phyloP scores from a whole-genome alignment of 768 basidiomycete species.

The Tulasnella sp. region DNA sequence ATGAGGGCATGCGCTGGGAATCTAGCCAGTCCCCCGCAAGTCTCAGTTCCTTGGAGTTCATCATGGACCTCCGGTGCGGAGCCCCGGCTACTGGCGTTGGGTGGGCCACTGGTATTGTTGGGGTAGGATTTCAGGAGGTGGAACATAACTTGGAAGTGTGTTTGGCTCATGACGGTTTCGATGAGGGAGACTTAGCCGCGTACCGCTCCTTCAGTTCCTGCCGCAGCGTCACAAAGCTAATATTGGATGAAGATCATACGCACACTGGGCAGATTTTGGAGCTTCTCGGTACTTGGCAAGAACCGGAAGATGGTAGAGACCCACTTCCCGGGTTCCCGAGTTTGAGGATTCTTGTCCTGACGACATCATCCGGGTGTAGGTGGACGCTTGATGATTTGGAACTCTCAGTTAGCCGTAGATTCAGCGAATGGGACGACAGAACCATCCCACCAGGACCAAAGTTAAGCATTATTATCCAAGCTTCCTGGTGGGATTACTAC shows the following conservation, averaged over 20 bases:
- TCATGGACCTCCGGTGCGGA: not conserved
- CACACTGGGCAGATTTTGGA: not conserved
- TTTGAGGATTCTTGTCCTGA: too few relatives aligned
- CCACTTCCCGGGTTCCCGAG: too few relatives aligned
- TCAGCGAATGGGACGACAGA: too few relatives aligned
- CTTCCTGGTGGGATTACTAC: too few relatives aligned
- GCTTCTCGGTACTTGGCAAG: not conserved
- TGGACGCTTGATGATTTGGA: too few relatives aligned
- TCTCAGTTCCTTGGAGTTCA: not conserved
- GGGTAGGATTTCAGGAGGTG: not conserved
- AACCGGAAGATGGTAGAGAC: not conserved
- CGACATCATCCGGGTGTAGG: too few relatives aligned
- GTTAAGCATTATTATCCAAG: too few relatives aligned
- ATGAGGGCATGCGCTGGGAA: not conserved
- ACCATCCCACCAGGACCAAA: too few relatives aligned
- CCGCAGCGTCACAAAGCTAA: not conserved
- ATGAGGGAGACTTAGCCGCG: not conserved
- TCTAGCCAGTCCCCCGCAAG: not conserved
- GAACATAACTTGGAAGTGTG: not conserved
- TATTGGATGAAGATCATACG: not conserved
- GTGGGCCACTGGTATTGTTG: not conserved
- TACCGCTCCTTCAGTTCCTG: not conserved
- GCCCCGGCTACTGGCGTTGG: not conserved
- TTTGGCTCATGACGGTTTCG: not conserved
- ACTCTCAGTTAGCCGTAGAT: too few relatives aligned